Base-by-base conservation (phyloP, 495 filamentous ascomycete species). In the Penicillium fimorum region DNA sequence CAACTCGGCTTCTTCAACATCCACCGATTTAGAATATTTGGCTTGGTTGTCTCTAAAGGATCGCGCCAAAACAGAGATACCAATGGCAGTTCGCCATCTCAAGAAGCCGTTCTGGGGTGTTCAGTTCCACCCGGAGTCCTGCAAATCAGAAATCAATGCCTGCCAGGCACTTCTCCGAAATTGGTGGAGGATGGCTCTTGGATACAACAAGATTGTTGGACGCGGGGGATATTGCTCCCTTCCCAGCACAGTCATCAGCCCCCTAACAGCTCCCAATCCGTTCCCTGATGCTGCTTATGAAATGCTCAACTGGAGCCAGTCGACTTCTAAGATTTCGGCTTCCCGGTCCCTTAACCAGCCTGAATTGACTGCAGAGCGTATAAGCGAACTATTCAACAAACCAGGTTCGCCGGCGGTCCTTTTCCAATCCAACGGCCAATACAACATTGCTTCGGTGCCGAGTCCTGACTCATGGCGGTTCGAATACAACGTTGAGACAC, bases 71-170 rank as follows among this genome's bases (percentile, higher is more conserved):
- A 52, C 33, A 8, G 70, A 76, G 25, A 87, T 96, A 20, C 75
- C 95, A 41, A 95, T 96, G 88, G 90, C 81, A 3, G 84, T 87
- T 18, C 81, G 74, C 47, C 92, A 96, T 66, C 70, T 46, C 25
- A 56, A 60, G 3, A 90, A 86, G 61, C 94, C 94, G 5, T 95
- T 93, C 60, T 96, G 87, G 85, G 94, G 87, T 0, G 75, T 98
- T 33, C 94, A 98, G 64, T 97, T 93, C 67, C 94, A 98, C 65
- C 92, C 93, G 0, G 94, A 98, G 68, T 96, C 90, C 0, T 87
- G 95, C 59, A 96, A 93, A 65, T 96, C 94, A 12, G 70, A 79
- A 5, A 83, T 83, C 47, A 62, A 75, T n/a, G 81, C 84, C 30
- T 88, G 90, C 30, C 80, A 76, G 25, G 68, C 74, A 35, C 75